These are phyloP conservation scores for Alternaria longipes DNA, from an alignment of 2,329 filamentous ascomycete genomes.

Conservation along the genomic window DNA sequence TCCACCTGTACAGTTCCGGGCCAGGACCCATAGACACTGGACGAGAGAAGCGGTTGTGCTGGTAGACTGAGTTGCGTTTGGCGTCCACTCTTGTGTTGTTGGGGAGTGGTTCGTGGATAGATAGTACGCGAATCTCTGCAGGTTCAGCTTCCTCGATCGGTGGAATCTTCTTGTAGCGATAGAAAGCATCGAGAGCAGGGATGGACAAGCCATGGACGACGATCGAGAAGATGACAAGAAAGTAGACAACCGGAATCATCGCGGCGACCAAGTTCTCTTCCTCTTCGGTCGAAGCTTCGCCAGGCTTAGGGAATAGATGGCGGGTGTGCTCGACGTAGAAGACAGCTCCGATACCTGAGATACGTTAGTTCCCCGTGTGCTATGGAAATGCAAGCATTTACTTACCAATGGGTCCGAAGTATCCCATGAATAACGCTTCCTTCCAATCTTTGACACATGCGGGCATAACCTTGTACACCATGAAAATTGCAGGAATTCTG, in stretches of 20 bases:
- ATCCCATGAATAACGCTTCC: constrained; percentile 69
- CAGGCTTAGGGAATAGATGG: constrained; percentile 55
- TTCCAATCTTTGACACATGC: constrained; percentile 62
- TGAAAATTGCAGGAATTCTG: constrained; percentile 65
- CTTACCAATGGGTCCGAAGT: constrained; percentile 57
- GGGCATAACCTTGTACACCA: constrained; percentile 66
- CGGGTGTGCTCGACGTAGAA: constrained; percentile 59
- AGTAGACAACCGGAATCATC: constrained; percentile 59
- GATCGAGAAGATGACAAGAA: constrained; percentile 58
- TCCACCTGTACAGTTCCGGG: constrained; percentile 20
- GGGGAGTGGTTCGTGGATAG: constrained; percentile 49
- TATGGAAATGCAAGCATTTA: neutral
- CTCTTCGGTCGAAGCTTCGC: constrained; percentile 50
- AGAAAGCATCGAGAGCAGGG: constrained; percentile 54
- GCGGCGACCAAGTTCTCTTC: constrained; percentile 54
- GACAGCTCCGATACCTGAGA: constrained; percentile 53
- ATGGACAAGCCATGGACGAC: constrained; percentile 61
- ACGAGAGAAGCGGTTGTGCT: constrained; percentile 60
- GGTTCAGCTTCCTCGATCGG: constrained; percentile 54
- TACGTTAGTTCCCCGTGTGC: neutral
- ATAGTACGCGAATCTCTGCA: constrained; percentile 44
- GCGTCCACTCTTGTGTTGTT: constrained; percentile 54
- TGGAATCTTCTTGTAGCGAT: constrained; percentile 51
- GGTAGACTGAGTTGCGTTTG: constrained; percentile 47
- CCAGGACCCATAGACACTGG: constrained; percentile 20